These are phyloP conservation scores for Zychaea mexicana DNA, from an alignment of 371 early-diverging fungal species.

Conservation along the genomic window DNA sequence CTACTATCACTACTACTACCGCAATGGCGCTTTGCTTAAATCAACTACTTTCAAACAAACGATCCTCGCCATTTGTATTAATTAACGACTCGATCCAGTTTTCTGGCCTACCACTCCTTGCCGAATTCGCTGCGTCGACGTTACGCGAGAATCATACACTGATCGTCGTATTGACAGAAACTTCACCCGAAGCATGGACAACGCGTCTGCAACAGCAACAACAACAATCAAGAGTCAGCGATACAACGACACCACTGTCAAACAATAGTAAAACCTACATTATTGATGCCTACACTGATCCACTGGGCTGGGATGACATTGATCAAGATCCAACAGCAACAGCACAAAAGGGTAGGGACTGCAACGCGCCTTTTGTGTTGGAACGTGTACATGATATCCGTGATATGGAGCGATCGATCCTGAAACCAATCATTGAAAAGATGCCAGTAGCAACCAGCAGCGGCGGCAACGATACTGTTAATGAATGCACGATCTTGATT, in stretches of 20 bases:
- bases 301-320: slow-evolving; percentile 35
- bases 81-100: slow-evolving; percentile 34
- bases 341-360: not conserved
- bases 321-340: not conserved
- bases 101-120: slow-evolving; percentile 27
- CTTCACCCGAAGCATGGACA: slow-evolving; percentile 35
- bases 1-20: not conserved
- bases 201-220: slow-evolving; percentile 9
- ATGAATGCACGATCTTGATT: slow-evolving; percentile 28
- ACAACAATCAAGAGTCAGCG: slow-evolving; percentile 4
- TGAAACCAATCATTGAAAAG: slow-evolving; percentile 23
- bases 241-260: not conserved
- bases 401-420: slow-evolving; percentile 28
- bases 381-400: slow-evolving; percentile 5
- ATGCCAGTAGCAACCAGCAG: slow-evolving; percentile 3
- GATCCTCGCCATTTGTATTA: slow-evolving; percentile 30
- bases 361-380: too few species aligned
- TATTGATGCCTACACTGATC: slow-evolving; percentile 41
- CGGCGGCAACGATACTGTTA: too few species aligned
- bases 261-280: slow-evolving; percentile 9
- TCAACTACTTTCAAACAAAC: slow-evolving; percentile 39
- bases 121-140: slow-evolving; percentile 28
- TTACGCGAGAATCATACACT: slow-evolving; percentile 24
- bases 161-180: slow-evolving; percentile 39
- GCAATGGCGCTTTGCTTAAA: slow-evolving; percentile 32